These are phyloP conservation scores for Phylloporus sp. DNA, from an alignment of 768 basidiomycete genomes.

Conservation along the genomic window DNA sequence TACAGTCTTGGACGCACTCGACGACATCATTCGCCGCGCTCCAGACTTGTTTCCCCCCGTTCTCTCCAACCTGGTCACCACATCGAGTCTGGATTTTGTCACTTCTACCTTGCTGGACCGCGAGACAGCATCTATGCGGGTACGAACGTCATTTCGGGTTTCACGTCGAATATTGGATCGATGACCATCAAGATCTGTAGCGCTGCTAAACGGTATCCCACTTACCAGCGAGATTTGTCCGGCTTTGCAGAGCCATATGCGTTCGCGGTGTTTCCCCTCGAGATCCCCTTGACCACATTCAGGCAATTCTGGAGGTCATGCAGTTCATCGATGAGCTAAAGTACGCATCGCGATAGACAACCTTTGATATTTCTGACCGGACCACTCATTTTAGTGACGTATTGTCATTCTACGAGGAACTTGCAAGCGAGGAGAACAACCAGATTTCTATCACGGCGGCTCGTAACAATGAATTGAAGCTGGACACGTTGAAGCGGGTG, in stretches of 20 bases:
- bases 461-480: slow-evolving; percentile 16
- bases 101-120: background rate
- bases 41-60: background rate
- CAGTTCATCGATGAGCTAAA: slow-evolving; percentile 29
- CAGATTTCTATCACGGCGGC: slow-evolving; percentile 27
- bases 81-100: background rate
- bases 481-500: slow-evolving; percentile 10
- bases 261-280: background rate
- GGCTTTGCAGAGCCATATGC: background rate
- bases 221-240: background rate
- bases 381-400: slow-evolving; percentile 12
- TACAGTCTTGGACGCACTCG: background rate
- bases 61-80: background rate
- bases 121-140: background rate
- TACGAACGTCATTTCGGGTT: background rate
- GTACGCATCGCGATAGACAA: slow-evolving; percentile 23
- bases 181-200: background rate
- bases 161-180: no score
- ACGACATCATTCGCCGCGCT: background rate
- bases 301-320: background rate
- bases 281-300: background rate
- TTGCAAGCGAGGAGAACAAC: slow-evolving; percentile 27
- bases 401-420: background rate
- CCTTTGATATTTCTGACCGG: background rate
- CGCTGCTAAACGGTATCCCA: background rate